Base-by-base conservation (phyloP, 2,329 filamentous ascomycete genomes). In the Colletotrichum liaoningense region DNA sequence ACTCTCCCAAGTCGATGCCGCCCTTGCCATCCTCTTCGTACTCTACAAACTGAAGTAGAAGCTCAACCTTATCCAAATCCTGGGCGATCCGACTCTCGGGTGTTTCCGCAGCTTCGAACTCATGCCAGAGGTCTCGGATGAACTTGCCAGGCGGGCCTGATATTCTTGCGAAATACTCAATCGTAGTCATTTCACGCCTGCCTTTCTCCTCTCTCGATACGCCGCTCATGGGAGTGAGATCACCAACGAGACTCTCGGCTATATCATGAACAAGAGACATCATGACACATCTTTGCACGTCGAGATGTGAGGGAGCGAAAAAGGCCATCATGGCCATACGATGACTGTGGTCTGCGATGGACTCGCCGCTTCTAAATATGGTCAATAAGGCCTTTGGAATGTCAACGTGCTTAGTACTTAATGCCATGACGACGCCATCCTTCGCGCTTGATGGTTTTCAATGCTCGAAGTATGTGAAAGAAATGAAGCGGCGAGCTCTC, bases 31-130 rank as follows among this genome's bases (percentile, higher is more conserved):
- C 58, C 33, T 42, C 33, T 42, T 62, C 58, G 58, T 62, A 62
- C 33, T 62, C 58, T n/a, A 46, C 28, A n/a, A 42, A 33, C 33
- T 62, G 58, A 22, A 62, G 19, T 42, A 62, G 35, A 33, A 46
- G 35, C 58, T 62, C 58, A 24, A 62, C 19, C 58, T 28, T 62
- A n/a, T 62, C 58, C 19, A 62, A 14, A 42, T 62, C 58, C n/a
- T 62, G 58, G 6, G 58, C 58, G 35, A 62, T 42, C 58, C 42
- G 19, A 35, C 19, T 24, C 33, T 62, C 58, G 58, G 58, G 58
- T 26, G 58, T 62, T 42, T 14, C 11, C 8, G n/a, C 35, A 24
- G 58, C 33, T 42, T 62, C 58, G 11, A 46, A 62, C 33, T 62
- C 58, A 9, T 14, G 11, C 58, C 58, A 62, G 16, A 62, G 58